Base-by-base conservation (phyloP, 208 protist species). In the Acanthamoeba castellanii region DNA sequence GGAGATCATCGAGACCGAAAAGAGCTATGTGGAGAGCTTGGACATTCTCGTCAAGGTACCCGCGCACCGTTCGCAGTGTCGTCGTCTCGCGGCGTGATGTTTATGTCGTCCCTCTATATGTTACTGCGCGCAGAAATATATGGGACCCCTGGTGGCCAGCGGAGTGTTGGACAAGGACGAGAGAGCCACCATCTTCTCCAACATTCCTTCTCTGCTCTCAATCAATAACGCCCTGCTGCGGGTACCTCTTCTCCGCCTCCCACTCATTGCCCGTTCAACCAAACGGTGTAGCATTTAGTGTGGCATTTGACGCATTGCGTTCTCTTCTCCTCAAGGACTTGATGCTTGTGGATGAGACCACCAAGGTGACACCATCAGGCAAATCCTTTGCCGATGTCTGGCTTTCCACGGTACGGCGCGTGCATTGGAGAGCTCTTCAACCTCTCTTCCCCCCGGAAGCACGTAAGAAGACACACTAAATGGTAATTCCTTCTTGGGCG, bases 1-100 rank as follows among this genome's bases (percentile, higher is more conserved):
- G 37, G 84, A 91, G 34, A 91, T 91, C 5, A 70, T 91, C 47
- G 59, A 91, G 61, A 91, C 84, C 1, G 84, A 91, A 47, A 91
- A 70, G 57, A 70, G 59, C 34, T 91, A 91, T 16, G 84, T 91
- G 16, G 84, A 64, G 18, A 70, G 59, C 55, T 30, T 91, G 14
- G 57, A 91, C 5, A 52, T 91, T 3, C 47, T 91, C 57, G 59
- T 91, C 22, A 70, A 91, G 50, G 84, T 70, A 70, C 50, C n/a
- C 7, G 22, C 78, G 5, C 72, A 13, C 20, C 30, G 30, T 27
- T 42, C 0, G 25, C 50, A 55, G 50, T 30, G 16, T 27, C 7
- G 9, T 8, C 34, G 22, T 81, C 45, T 87, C 42, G 30, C 30
- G 18, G 14, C 1, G 14, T 55, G 14, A 4, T 8, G 7, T 52